Evolutionary conservation across 2,329 filamentous ascomycete genomes (phyloP).

Genomic region (Aspergillus neoniger): DNA sequence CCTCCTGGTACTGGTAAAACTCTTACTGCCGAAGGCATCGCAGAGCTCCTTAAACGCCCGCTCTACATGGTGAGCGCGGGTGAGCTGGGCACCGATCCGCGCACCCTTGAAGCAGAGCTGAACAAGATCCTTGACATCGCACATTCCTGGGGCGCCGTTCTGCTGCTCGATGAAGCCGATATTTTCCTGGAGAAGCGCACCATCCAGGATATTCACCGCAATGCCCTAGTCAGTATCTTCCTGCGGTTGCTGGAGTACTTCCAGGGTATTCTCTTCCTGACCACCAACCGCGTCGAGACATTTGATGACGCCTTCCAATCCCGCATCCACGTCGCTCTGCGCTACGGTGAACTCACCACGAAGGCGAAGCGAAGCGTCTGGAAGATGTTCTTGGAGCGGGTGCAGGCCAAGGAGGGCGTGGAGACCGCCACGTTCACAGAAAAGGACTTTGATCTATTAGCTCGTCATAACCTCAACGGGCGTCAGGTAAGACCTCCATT

Average conservation of each 20-base stretch:
- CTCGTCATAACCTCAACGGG: constrained; percentile 69
- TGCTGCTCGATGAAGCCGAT: constrained; percentile 83
- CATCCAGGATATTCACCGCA: constrained; percentile 80
- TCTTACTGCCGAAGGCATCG: constrained; percentile 82
- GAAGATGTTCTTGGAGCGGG: constrained; percentile 78
- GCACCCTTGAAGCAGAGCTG: constrained; percentile 71
- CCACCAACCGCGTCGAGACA: constrained; percentile 81
- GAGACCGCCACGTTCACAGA: constrained; percentile 52
- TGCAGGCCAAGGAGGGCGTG: constrained; percentile 64
- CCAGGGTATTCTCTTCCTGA: constrained; percentile 86
- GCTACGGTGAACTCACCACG: constrained; percentile 72
- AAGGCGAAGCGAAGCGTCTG: constrained; percentile 79
- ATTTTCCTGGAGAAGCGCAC: constrained; percentile 82
- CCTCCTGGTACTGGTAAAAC: constrained; percentile 88
- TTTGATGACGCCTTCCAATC: constrained; percentile 91
- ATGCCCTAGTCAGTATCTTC: constrained; percentile 85
- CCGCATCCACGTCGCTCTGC: constrained; percentile 80
- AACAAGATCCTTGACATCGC: constrained; percentile 85
- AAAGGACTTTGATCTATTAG: constrained; percentile 66
- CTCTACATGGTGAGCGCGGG: constrained; percentile 82
- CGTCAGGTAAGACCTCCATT: constrained; percentile 55
- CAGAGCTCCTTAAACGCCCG: constrained; percentile 77
- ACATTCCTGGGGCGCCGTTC: constrained; percentile 80
- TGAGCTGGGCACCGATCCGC: constrained; percentile 76
- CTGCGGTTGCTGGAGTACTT: constrained; percentile 86